Conservation (phyloP, 2,329 filamentous ascomycete genomes). For the Venturia aucupariae region DNA sequence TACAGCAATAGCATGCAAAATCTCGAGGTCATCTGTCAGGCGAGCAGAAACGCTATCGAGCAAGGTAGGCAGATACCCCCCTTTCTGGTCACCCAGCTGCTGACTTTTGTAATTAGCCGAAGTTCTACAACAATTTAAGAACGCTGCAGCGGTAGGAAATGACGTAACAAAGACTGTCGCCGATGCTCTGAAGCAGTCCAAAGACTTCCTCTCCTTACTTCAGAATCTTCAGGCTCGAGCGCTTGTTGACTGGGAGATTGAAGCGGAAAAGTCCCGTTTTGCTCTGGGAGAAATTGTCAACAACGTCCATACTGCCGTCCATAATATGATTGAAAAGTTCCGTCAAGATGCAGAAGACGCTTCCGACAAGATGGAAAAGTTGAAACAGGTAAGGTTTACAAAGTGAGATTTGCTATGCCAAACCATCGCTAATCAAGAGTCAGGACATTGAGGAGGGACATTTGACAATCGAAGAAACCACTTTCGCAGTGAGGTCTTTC, state of each 20-base stretch:
- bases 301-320: neutral
- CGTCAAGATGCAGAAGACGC: slow-evolving; percentile 1
- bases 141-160: neutral
- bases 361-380: neutral
- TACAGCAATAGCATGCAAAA: slow-evolving; percentile 55
- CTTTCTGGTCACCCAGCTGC: neutral
- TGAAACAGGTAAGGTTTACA: neutral
- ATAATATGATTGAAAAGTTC: slow-evolving; percentile 1
- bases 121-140: neutral
- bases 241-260: neutral
- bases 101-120: neutral
- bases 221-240: slow-evolving; percentile 5
- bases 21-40: slow-evolving; percentile 53
- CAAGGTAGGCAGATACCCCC: slow-evolving; percentile 33
- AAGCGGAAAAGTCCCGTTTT: neutral
- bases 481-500: neutral
- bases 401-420: neutral
- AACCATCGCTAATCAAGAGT: neutral
- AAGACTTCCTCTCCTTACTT: neutral
- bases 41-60: slow-evolving; percentile 49
- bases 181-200: neutral
- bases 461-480: neutral
- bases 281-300: neutral
- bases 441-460: neutral
- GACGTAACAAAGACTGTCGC: slow-evolving; percentile 2